Conservation (phyloP, 2,329 filamentous ascomycete species). For the Xylaria sp. region DNA sequence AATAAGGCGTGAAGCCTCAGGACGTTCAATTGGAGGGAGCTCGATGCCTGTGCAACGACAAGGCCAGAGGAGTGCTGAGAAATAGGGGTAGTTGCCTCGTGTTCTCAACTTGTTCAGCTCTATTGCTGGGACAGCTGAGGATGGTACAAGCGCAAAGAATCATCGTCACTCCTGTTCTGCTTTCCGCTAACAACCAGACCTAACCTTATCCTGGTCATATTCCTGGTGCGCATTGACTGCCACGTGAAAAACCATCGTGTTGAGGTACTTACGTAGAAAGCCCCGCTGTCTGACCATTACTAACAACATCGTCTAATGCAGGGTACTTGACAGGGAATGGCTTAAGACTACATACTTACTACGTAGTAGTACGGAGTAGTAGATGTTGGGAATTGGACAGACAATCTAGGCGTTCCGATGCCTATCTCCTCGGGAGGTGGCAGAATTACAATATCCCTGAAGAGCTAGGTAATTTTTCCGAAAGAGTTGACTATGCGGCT, state of each 20-base stretch:
- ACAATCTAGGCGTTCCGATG: too few relatives aligned
- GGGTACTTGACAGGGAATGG: background rate
- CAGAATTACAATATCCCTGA: too few relatives aligned
- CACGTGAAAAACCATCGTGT: background rate
- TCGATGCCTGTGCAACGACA: background rate
- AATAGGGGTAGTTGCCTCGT: conserved; percentile 2
- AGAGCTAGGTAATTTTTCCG: too few relatives aligned
- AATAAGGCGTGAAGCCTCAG: background rate
- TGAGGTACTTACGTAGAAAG: background rate
- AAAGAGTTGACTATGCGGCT: too few relatives aligned
- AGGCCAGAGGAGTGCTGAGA: too few relatives aligned
- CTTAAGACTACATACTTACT: too few relatives aligned
- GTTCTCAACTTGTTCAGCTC: conserved; percentile 5
- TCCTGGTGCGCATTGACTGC: background rate
- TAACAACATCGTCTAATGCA: background rate
- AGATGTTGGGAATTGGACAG: too few relatives aligned
- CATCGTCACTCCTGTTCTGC: background rate
- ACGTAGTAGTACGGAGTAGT: too few relatives aligned
- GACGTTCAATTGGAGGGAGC: background rate
- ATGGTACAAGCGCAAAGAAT: background rate
- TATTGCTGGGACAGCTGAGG: conserved; percentile 7
- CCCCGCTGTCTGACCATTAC: background rate
- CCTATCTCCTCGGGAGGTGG: too few relatives aligned
- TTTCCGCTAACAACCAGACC: background rate
- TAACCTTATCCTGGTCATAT: background rate